Evolutionary conservation across 1,284 basidiomycete genomes (phyloP), one percentile per base, ranked within the genome.

Genomic region (Austroboletus sp.): DNA sequence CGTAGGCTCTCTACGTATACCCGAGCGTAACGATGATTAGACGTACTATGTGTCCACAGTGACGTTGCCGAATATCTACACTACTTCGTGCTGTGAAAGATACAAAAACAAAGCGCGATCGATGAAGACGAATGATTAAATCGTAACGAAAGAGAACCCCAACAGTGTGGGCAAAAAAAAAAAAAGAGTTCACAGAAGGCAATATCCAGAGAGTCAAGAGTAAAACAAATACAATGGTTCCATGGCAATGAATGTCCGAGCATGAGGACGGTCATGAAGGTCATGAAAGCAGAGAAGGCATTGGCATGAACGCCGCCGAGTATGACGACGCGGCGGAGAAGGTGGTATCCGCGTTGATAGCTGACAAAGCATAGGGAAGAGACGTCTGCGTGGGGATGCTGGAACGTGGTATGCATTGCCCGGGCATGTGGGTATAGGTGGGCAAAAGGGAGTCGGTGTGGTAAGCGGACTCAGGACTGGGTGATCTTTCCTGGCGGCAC

Each of bases 1-100:
- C 63, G 55, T 38, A 74, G 68, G 59, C 62, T 85, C 49, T 63
- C 75, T 43, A 68, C 65, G 44, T 74, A 68, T 55, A 61, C 57
- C 39, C 63, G 66, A 41, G 53, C 51, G 40, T 66, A 59, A 57
- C 48, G 38, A 44, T 57, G 26, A 62, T 56, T 61, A 65, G 44
- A 55, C 42, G 55, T 55, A 58, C 51, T 54, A 62, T 53, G 54
- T 40, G 53, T 58, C 58, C 51, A 55, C 50, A 52, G 46, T 52
- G 57, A 57, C 43, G 52, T 53, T 63, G 63, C 50, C 53, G 45
- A 52, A 48, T 63, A 67, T 63, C 53, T 63, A 67, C 65, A 66
- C 19, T 63, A 67, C 40, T 56, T 57, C 38, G 45, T 54, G 51
- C 40, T 46, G 38, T 43, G 19, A 39, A 48, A 45, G 44, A 49